Evolutionary conservation across 208 protist genomes (phyloP), one percentile per base, ranked within the genome.

Genomic region (Porcisia deanei): DNA sequence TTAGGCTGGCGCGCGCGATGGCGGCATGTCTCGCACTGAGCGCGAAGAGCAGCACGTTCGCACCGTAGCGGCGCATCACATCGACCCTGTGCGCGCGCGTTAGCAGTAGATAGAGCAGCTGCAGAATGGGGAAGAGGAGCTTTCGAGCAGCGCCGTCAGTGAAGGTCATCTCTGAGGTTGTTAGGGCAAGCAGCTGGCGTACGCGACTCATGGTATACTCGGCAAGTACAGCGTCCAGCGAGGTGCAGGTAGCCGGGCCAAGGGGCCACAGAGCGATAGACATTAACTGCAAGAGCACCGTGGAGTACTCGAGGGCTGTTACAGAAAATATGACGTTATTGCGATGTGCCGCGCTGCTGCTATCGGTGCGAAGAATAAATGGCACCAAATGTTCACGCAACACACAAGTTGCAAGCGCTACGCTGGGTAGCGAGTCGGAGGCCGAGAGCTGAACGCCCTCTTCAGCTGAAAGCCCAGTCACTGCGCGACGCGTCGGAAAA

Each of bases 101-200:
- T 9, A 89, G 81, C 25, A 92, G 55, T 55, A 92, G 65, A 47
- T 85, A 82, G 3, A 89, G 54, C 8, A 84, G 59, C 70, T 89
- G 84, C 71, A 84, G 64, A 39, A 83, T 39, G 12, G 54, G 70
- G 39, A 53, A 37, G 22, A 73, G 60, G 5, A 75, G 74, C 3
- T 58, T 54, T 1, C 49, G 30, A 7, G 61, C 18, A 67, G 74
- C 59, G 61, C 60, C 49, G 47, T 43, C 47, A 52, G 41, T 5
- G 12, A 12, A 22, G 7, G 53, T 43, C n/a, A 77, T 20, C 54
- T 82, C 79, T 14, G 25, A 58, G 1, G 63, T 52, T 14, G 72
- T 63, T 20, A 71, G 77, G 5, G 71, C 63, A 3, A 84, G 82
- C 37, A 79, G 43, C 8, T 83, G 64, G 18, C 72, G 71, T 18